phyloP scores from a whole-genome alignment of 768 basidiomycete species.

The Trametes meyenii region DNA sequence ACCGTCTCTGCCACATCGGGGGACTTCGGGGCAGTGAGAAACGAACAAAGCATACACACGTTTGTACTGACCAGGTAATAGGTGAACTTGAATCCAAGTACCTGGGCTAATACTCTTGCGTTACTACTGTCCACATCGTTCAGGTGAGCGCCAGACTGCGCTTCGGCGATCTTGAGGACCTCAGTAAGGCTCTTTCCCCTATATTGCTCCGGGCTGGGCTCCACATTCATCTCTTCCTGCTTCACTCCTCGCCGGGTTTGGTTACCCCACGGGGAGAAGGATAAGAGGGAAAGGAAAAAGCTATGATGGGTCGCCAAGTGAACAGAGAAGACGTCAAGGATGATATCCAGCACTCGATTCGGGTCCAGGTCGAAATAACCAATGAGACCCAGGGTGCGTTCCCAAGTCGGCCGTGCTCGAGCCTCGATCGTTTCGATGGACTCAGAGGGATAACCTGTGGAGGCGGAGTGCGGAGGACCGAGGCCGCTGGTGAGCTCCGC shows the following conservation, averaged over 20 bases:
- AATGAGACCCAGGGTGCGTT: slow-evolving; percentile 84
- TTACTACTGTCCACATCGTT: slow-evolving; percentile 31
- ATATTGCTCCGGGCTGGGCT: slow-evolving; percentile 45
- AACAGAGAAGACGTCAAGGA: slow-evolving; percentile 87
- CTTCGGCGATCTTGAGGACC: slow-evolving; percentile 59
- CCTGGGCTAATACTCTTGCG: slow-evolving; percentile 78
- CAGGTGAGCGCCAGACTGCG: slow-evolving; percentile 24
- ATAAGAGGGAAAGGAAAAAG: slow-evolving; percentile 87
- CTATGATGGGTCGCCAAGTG: slow-evolving; percentile 81
- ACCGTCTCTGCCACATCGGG: slow-evolving; percentile 60
- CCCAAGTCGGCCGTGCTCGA: slow-evolving; percentile 74
- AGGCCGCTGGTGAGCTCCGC: slow-evolving; percentile 80
- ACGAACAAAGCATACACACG: neutral
- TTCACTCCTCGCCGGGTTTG: slow-evolving; percentile 5
- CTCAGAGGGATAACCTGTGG: slow-evolving; percentile 69
- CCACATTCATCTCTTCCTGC: slow-evolving; percentile 39
- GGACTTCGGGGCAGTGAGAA: slow-evolving; percentile 41
- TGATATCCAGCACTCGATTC: slow-evolving; percentile 89
- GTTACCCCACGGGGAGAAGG: slow-evolving; percentile 83
- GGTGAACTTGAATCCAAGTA: slow-evolving; percentile 96
- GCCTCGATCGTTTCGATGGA: slow-evolving; percentile 57
- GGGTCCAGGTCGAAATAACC: slow-evolving; percentile 98
- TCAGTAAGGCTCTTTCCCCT: slow-evolving; percentile 69
- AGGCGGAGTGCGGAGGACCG: slow-evolving; percentile 71
- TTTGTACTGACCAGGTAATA: slow-evolving; percentile 73